Evolutionary conservation across 2,329 filamentous ascomycete species (phyloP).

Genomic region (Paradendryphiella salina): DNA sequence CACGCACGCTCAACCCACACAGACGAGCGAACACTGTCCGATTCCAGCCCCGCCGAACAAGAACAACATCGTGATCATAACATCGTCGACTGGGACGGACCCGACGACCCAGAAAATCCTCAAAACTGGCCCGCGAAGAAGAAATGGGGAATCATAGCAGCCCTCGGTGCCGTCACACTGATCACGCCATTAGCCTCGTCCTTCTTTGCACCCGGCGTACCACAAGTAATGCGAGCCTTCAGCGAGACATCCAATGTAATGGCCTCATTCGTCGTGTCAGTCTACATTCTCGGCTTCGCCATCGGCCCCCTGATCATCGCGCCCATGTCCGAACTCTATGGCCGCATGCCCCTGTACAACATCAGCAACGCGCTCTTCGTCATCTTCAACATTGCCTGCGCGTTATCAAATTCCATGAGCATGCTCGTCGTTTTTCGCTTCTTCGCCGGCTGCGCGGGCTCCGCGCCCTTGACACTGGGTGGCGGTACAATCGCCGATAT

Average conservation of each 20-base stretch:
- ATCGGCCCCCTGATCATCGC: slow-evolving; percentile 46
- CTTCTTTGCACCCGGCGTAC: slow-evolving; percentile 63
- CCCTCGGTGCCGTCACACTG: slow-evolving; percentile 43
- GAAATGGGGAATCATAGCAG: slow-evolving; percentile 45
- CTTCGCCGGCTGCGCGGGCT: slow-evolving; percentile 41
- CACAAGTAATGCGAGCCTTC: slow-evolving; percentile 49
- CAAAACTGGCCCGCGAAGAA: slow-evolving; percentile 44
- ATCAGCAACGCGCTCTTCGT: slow-evolving; percentile 55
- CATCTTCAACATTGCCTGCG: slow-evolving; percentile 54
- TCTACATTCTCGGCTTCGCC: slow-evolving; percentile 48
- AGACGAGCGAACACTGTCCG: slow-evolving; percentile 31
- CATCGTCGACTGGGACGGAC: slow-evolving; percentile 42
- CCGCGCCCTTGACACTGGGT: slow-evolving; percentile 42
- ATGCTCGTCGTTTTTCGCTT: slow-evolving; percentile 48
- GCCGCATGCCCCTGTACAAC: slow-evolving; percentile 36
- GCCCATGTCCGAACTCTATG: slow-evolving; percentile 45
- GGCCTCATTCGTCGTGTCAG: slow-evolving; percentile 45
- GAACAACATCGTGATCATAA: slow-evolving; percentile 30
- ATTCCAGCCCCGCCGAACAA: slow-evolving; percentile 1
- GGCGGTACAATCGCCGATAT: slow-evolving; percentile 45
- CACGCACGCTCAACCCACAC: slow-evolving; percentile 30
- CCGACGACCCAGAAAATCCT: slow-evolving; percentile 47
- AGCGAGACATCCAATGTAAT: slow-evolving; percentile 37
- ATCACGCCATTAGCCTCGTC: slow-evolving; percentile 47
- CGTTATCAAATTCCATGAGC: slow-evolving; percentile 36